phyloP scores from a whole-genome alignment of 1,284 basidiomycete genomes.

The Cryptococcus wingfieldii region DNA sequence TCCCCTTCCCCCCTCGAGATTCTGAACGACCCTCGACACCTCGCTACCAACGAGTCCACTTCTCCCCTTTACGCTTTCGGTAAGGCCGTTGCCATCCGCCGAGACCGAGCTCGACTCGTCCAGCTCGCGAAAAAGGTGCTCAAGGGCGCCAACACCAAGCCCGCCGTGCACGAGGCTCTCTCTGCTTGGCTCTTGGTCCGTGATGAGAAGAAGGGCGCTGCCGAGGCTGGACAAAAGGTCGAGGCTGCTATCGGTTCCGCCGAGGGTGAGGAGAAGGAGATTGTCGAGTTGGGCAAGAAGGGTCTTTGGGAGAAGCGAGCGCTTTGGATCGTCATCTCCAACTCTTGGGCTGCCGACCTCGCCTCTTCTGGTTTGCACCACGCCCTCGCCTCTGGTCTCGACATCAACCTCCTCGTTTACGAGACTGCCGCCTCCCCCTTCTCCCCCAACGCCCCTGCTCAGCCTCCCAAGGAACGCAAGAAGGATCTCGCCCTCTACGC shows the following conservation, averaged over 20 bases:
- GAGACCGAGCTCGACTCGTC: constrained; percentile 63
- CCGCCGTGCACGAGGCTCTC: constrained; percentile 65
- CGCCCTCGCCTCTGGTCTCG: constrained; percentile 79
- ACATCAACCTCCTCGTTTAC: constrained; percentile 93
- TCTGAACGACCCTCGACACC: constrained; percentile 73
- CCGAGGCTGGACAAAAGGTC: constrained; percentile 59
- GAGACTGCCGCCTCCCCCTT: constrained; percentile 76
- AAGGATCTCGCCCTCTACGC: constrained; percentile 95
- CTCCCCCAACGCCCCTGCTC: constrained; percentile 54
- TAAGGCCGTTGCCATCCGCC: constrained; percentile 75
- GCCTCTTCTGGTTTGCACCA: constrained; percentile 96
- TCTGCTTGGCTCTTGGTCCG: constrained; percentile 72
- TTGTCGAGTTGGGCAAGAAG: constrained; percentile 58
- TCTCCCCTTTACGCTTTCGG: constrained; percentile 92
- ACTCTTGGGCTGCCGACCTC: constrained; percentile 95
- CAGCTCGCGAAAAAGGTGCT: constrained; percentile 58
- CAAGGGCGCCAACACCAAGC: constrained; percentile 49
- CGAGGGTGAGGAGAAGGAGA: constrained; percentile 49
- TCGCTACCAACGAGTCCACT: constrained; percentile 70
- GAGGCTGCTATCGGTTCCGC: constrained; percentile 52
- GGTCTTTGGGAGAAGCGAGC: constrained; percentile 64
- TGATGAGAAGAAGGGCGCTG: constrained; percentile 58
- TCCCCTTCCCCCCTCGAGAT: constrained; percentile 79
- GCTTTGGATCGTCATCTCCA: constrained; percentile 95
- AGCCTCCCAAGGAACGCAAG: constrained; percentile 57